Evolutionary conservation across 179 eudicot genomes (phyloP), one percentile per base, ranked within the genome.

Genomic region (Gypsophila paniculata): DNA sequence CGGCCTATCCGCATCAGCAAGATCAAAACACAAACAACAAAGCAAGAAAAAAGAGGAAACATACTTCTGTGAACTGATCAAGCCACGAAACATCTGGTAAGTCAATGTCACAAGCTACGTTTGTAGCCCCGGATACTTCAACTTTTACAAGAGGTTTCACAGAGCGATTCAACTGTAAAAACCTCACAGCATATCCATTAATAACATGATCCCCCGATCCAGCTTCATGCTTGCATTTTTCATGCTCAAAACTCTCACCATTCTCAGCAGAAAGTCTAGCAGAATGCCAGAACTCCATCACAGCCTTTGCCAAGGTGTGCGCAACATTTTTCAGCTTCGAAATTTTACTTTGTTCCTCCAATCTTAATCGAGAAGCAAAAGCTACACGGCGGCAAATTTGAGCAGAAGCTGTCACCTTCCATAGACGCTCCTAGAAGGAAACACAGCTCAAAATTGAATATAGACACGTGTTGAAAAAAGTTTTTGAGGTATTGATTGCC

Each of bases 391-490:
- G 83, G 58, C 90, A 76, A 74, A 93, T 58, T 82, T 90, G 93
- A 81, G 90, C 89, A 74, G 98, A 96, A 64, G 91, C 91, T 69
- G 96, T 78, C 61, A 79, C 70, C 84, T 93, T 93, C 99, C 99
- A 96, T 29, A 89, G 74, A 39, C 98, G 97, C 83, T 94, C 99
- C 99, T 94, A 38, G 8, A 68, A 53, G 36, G 52, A 65, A 67
- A 61, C 51, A 58, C 70, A n/a, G 48, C 11, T 18, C n/a, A n/a
- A n/a, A n/a, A 42, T 1, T 38, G 8, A 21, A n/a, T 42, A 19
- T n/a, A 65, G 13, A 42, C 18, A 21, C 25, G 10, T 0, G 18
- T 44, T 26, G 11, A 2, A 32, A 46, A 68, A 38, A 36, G 13
- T 44, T 25, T 38, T 22, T 13, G 10, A 11, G 58, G 34, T 44